Evolutionary conservation across 2,329 filamentous ascomycete species (phyloP).

Genomic region (Didymella sp.): DNA sequence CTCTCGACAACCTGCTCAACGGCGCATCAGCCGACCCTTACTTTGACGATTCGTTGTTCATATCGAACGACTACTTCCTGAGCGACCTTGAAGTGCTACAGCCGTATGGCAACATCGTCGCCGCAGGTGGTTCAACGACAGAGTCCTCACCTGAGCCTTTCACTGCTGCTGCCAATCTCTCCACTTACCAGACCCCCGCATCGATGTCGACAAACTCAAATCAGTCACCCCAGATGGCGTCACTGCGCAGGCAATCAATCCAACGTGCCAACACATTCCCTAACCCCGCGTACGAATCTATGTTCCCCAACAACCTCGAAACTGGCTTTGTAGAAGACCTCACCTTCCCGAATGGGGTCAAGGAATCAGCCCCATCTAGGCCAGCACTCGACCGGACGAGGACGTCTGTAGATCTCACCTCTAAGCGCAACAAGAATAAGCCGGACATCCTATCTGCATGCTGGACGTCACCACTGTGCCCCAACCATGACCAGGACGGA

Average conservation of each 20-base stretch:
- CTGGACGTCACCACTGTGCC: constrained; percentile 53
- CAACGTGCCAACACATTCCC: constrained; percentile 44
- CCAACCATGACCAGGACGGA: constrained; percentile 49
- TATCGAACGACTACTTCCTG: constrained; percentile 50
- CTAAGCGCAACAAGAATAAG: constrained; percentile 48
- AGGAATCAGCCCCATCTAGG: constrained; percentile 28
- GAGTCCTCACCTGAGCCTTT: constrained; percentile 50
- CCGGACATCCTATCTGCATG: constrained; percentile 51
- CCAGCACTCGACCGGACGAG: constrained; percentile 28
- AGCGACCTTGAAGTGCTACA: constrained; percentile 50
- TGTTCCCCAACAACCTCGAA: constrained; percentile 47
- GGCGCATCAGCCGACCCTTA: constrained; percentile 42
- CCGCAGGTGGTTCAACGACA: constrained; percentile 43
- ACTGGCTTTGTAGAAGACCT: constrained; percentile 48
- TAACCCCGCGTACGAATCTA: constrained; percentile 46
- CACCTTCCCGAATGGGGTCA: constrained; percentile 48
- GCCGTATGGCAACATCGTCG: constrained; percentile 43
- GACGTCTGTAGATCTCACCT: constrained; percentile 26
- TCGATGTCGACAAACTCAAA: constrained; percentile 29
- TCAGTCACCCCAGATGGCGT: constrained; percentile 38
- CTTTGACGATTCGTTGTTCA: constrained; percentile 49
- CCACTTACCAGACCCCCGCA: constrained; percentile 35
- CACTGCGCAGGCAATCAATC: constrained; percentile 31
- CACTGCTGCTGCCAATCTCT: constrained; percentile 24
- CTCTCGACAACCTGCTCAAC: constrained; percentile 43